Evolutionary conservation across 805 yeast genomes (phyloP), one percentile per base, ranked within the genome.

Genomic region (Candida silvicultrix): DNA sequence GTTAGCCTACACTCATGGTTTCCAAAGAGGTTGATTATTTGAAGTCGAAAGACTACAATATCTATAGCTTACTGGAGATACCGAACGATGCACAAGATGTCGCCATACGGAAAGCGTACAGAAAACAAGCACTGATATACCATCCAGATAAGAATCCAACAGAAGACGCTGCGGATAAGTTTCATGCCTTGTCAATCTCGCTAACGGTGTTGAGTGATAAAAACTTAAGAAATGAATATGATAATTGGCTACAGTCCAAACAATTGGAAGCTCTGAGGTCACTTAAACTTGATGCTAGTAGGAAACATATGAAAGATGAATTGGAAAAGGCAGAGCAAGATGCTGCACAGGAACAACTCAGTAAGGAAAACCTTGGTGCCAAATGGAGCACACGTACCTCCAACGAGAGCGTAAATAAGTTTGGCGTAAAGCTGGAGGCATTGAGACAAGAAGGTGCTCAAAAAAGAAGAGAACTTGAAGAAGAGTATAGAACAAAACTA

Each of bases 91-190:
- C 92, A 19, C 62, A 75, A 19, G 89, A 81, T 42, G 61, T 72
- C 25, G 83, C 79, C 59, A 77, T 85, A 62, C 83, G 83, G 65
- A 84, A 83, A 60, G 90, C 92, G 16, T 85, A 85, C 67, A 78
- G 94, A 71, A 75, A 81, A 58, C 77, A 85, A 41, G 95, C 95
- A 16, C 71, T 85, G 55, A 80, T 81, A 53, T 82, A 75, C 67
- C 95, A 85, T 64, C 95, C 95, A 47, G 95, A 85, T 68, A 85
- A 85, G 70, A 81, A 81, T 59, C 79, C 87, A 46, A 73, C 83
- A 11, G 84, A 81, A 38, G 96, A 89, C 62, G 97, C 96, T 10
- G 94, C 92, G 34, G 95, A 87, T 59, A 87, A 83, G 68, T 90
- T 90, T 68, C 92, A 90, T 68, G 92, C 84, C 59, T 75, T 89